phyloP scores from a whole-genome alignment of 2,329 filamentous ascomycete species.

The Lecanicillium sp. region DNA sequence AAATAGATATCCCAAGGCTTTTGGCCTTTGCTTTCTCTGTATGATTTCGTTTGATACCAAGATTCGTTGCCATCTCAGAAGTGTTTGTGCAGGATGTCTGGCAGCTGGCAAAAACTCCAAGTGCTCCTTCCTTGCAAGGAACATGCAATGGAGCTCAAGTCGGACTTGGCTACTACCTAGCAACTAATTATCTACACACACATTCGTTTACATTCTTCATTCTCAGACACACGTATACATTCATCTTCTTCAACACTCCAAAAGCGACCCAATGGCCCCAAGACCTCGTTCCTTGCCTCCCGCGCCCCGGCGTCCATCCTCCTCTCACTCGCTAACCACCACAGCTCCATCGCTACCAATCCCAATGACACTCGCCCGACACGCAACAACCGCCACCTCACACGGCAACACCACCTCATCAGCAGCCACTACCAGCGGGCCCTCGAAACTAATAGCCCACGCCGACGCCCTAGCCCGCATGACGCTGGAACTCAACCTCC shows the following conservation, averaged over 20 bases:
- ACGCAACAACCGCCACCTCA: neutral
- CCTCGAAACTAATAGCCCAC: constrained; percentile 14
- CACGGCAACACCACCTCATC: neutral
- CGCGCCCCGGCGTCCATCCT: neutral
- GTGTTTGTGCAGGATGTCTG: too few species aligned
- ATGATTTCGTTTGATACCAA: neutral
- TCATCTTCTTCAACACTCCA: neutral
- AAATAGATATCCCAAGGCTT: too few species aligned
- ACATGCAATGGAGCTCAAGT: neutral
- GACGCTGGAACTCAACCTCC: constrained; percentile 28
- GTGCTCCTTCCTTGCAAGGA: neutral
- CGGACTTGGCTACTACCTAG: too few species aligned
- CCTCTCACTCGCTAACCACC: constrained; percentile 3
- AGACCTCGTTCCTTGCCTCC: constrained; percentile 6
- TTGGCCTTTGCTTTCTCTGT: too few species aligned
- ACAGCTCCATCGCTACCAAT: neutral
- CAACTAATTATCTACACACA: too few species aligned
- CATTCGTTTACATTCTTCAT: too few species aligned
- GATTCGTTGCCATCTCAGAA: too few species aligned
- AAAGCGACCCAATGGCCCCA: neutral
- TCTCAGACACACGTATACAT: too few species aligned
- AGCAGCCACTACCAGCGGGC: neutral
- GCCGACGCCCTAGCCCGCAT: constrained; percentile 27
- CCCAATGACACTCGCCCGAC: neutral
- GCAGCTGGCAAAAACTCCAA: constrained; percentile 2